phyloP scores from a whole-genome alignment of 257 asterid species.

The Perilla frutescens region DNA sequence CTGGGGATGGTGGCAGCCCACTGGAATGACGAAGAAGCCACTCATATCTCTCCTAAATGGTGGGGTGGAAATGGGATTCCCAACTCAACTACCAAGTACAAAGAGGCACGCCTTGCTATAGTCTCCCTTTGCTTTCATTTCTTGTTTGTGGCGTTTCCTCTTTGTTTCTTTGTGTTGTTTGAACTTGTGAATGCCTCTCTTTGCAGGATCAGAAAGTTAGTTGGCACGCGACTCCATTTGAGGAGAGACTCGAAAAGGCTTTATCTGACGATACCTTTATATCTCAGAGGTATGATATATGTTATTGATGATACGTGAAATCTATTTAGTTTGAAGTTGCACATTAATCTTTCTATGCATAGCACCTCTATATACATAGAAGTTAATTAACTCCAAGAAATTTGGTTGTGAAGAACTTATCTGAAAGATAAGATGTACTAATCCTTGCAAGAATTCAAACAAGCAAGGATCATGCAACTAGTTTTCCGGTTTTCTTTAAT shows the following conservation, averaged over 20 bases:
- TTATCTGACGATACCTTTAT: constrained; percentile 62
- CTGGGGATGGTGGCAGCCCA: constrained; percentile 85
- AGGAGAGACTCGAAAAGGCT: constrained; percentile 91
- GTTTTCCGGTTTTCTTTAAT: too few relatives aligned
- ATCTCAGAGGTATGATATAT: constrained; percentile 61
- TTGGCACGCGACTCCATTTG: constrained; percentile 98
- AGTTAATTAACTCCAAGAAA: too few relatives aligned
- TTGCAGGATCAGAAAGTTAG: constrained; percentile 77
- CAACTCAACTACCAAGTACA: constrained; percentile 85
- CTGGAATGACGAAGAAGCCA: constrained; percentile 65
- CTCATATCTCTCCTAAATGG: constrained; percentile 66
- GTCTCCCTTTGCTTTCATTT: constrained; percentile 1
- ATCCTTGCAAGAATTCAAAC: neutral
- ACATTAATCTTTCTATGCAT: neutral
- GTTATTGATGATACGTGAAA: neutral
- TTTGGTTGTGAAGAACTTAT: too few relatives aligned
- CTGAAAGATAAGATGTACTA: too few relatives aligned
- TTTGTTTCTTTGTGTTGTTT: neutral
- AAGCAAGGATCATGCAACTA: neutral
- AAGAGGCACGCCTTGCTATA: constrained; percentile 61
- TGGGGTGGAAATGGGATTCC: constrained; percentile 95
- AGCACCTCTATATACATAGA: too few relatives aligned
- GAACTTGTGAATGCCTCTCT: neutral
- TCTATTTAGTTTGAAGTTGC: neutral
- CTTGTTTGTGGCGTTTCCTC: neutral